Percentiles rank a stretch among this genome's conserved stretches.
Evolutionary conservation across 768 basidiomycete genomes (phyloP).

Genomic region (Podaxis sp.): DNA sequence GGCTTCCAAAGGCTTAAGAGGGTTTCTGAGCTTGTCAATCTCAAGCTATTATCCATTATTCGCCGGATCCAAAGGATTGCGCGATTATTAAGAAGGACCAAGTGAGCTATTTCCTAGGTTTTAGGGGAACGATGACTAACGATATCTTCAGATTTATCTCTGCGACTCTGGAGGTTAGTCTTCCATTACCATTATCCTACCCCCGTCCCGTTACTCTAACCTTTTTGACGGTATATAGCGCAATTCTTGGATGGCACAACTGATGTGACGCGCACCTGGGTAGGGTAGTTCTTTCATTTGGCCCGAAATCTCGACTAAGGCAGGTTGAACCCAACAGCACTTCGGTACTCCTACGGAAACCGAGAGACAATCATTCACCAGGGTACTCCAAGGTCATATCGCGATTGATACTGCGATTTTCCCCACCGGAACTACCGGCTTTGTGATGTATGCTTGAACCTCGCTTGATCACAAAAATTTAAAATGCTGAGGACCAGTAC

Average conservation of each 20-base stretch:
- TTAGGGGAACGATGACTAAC: neutral
- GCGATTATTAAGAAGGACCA: constrained; percentile 76
- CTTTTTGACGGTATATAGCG: constrained; percentile 34
- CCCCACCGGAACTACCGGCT: constrained; percentile 78
- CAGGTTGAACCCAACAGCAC: constrained; percentile 47
- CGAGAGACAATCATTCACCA: constrained; percentile 86
- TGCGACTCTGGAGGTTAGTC: constrained; percentile 81
- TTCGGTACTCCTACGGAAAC: constrained; percentile 84
- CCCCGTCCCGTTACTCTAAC: neutral
- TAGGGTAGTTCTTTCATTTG: constrained; percentile 28
- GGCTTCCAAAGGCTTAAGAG: neutral
- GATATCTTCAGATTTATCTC: constrained; percentile 36
- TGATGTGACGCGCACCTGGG: constrained; percentile 90
- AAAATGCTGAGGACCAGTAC: neutral
- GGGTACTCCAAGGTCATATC: constrained; percentile 90
- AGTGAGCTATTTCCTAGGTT: constrained; percentile 32
- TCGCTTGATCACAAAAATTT: neutral
- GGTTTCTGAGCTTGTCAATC: neutral
- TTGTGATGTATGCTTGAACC: constrained; percentile 28
- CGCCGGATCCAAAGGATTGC: constrained; percentile 71
- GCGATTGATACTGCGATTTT: constrained; percentile 85
- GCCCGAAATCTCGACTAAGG: neutral
- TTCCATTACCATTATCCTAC: neutral
- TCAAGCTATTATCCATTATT: constrained; percentile 91
- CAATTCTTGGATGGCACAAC: constrained; percentile 95